Conservation (phyloP, 768 basidiomycete species). For the Pleurotus pulmonarius region DNA sequence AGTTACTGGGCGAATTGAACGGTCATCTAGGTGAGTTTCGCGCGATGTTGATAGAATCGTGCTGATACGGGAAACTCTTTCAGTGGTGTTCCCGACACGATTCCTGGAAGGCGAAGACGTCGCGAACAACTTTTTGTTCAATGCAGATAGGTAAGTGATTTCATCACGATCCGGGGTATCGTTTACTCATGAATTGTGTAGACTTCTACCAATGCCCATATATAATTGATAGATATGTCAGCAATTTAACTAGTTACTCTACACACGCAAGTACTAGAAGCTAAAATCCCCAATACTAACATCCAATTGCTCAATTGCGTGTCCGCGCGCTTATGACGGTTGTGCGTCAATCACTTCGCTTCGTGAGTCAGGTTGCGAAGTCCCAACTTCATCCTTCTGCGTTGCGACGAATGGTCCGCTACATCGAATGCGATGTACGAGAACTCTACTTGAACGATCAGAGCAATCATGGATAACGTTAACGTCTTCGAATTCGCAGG, state of each 20-base stretch:
- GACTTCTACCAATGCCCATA: not conserved
- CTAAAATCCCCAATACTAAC: too few species aligned
- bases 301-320: too few species aligned
- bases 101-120: conserved; percentile 94
- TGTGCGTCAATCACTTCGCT: too few species aligned
- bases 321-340: too few species aligned
- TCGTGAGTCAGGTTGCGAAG: too few species aligned
- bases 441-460: too few species aligned
- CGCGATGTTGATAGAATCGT: not conserved
- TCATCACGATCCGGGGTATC: too few species aligned
- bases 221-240: not conserved
- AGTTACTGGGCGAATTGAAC: conserved; percentile 64
- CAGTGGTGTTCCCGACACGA: conserved; percentile 79
- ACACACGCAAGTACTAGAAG: too few species aligned
- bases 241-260: too few species aligned
- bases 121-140: conserved; percentile 91
- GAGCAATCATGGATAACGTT: too few species aligned
- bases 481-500: conserved; percentile 32
- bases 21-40: conserved; percentile 79
- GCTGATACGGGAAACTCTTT: not conserved
- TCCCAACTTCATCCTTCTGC: not conserved
- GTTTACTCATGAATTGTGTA: not conserved
- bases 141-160: conserved; percentile 65
- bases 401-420: not conserved
- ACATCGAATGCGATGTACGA: conserved; percentile 2